Conservation (phyloP, 495 filamentous ascomycete genomes). For the Penicillium robsamsonii region DNA sequence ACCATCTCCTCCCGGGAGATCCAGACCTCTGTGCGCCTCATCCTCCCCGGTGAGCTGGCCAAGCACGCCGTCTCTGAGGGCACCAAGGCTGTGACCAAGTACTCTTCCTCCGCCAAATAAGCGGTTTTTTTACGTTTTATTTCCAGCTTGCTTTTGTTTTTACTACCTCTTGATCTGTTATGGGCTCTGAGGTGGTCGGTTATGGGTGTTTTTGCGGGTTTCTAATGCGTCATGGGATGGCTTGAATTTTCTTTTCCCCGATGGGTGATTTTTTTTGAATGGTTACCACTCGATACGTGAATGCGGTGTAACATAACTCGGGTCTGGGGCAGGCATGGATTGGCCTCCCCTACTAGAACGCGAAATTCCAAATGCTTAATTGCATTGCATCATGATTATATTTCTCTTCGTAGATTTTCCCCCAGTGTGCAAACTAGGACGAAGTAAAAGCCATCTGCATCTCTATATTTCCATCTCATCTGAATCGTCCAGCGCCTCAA, state of each 20-base stretch:
- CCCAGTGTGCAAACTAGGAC: background rate
- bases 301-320: constrained; percentile 75
- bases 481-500: constrained; percentile 80
- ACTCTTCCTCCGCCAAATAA: constrained; percentile 99
- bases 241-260: constrained; percentile 57
- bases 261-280: constrained; percentile 65
- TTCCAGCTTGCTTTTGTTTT: constrained; percentile 49
- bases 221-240: constrained; percentile 91
- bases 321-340: constrained; percentile 41
- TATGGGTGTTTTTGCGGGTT: constrained; percentile 67
- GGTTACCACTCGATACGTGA: constrained; percentile 67
- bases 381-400: constrained; percentile 40
- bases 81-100: constrained; percentile 99
- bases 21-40: constrained; percentile 97
- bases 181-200: constrained; percentile 60
- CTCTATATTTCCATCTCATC: constrained; percentile 36
- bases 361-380: constrained; percentile 54
- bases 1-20: constrained; percentile 99
- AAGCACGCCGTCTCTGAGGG: constrained; percentile 99
- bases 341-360: constrained; percentile 41
- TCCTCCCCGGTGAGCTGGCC: constrained; percentile 96
- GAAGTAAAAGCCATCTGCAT: background rate
- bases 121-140: constrained; percentile 45
- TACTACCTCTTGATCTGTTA: constrained; percentile 57
- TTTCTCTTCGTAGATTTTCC: constrained; percentile 12